Evolutionary conservation across 306 rosid species (phyloP), one percentile per base, ranked within the genome.

Genomic region (Glycyrrhiza uralensis): DNA sequence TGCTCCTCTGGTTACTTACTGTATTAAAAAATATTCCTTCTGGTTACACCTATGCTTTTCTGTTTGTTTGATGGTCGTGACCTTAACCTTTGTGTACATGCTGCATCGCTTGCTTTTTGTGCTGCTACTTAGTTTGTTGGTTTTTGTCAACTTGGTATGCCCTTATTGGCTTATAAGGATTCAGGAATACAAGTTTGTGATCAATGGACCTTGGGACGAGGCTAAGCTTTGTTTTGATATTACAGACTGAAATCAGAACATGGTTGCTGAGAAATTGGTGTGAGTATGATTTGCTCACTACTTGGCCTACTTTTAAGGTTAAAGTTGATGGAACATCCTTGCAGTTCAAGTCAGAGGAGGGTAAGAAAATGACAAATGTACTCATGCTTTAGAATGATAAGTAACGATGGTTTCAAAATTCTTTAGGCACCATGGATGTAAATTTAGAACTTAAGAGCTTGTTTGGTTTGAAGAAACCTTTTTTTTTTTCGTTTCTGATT

Each of bases 141-240:
- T 90, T 51, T 87, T 87, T 77, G 97, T 89, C 26, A 90, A 87
- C 30, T 65, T 90, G 51, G 88, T 89, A 1, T 93, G 98, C 69
- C 98, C 98, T 32, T 90, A 83, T 72, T 90, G 98, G 87, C 98
- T 93, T 63, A 90, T 89, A 67, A 74, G 89, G 70, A 88, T 93
- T 79, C 97, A 93, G 71, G 93, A 89, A 26, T 93, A 87, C 76
- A 90, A 90, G 82, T 93, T 93, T 80, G 97, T 87, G 85, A 93
- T 93, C 70, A 86, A 93, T 77, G 97, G 97, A 42, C 96, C 98
- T 0, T 93, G 98, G 98, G 98, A 93, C 30, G 98, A 93, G 85
- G 98, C 93, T 54, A 93, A 86, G 87, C 98, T 93, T 78, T 90
- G 96, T 77, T 90, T 90, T 81, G 92, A 83, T 72, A 88, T 93